A percentile compares a stretch with the other conserved stretches of the same genome.
phyloP scores from a whole-genome alignment of 2,329 filamentous ascomycete genomes.

The Botryotinia narcissicola region DNA sequence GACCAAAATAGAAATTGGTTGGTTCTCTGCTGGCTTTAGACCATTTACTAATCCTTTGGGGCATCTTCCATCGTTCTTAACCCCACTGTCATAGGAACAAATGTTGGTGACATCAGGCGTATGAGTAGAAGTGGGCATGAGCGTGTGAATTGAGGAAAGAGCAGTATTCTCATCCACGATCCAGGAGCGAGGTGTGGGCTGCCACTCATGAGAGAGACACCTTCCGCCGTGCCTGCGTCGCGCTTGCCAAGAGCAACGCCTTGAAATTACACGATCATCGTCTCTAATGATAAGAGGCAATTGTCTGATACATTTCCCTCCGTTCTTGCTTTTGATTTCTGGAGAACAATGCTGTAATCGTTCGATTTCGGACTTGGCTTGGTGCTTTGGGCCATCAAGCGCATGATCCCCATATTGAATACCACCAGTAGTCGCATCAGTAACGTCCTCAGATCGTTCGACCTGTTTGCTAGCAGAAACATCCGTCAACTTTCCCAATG shows the following conservation, averaged over 20 bases:
- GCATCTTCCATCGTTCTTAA: not conserved
- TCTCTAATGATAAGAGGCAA: not conserved
- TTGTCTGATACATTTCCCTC: not conserved
- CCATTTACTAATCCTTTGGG: not conserved
- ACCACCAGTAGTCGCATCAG: not conserved
- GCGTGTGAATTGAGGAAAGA: not conserved
- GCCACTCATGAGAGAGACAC: not conserved
- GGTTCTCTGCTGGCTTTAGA: not conserved
- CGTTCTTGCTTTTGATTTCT: not conserved
- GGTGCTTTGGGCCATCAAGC: not conserved
- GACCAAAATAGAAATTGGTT: slow-evolving; percentile 5
- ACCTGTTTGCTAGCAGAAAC: not conserved
- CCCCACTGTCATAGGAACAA: not conserved
- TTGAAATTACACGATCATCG: not conserved
- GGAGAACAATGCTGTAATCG: not conserved
- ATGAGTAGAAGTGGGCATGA: not conserved
- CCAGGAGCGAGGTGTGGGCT: not conserved
- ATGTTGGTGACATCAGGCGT: not conserved
- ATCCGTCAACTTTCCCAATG: not conserved
- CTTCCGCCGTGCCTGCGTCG: not conserved
- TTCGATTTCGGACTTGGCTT: not conserved
- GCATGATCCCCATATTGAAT: not conserved
- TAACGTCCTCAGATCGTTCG: not conserved
- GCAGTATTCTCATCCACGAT: not conserved
- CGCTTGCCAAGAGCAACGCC: not conserved